phyloP scores from a whole-genome alignment of 23 red algal species.

The Agarophyton chilense region DNA sequence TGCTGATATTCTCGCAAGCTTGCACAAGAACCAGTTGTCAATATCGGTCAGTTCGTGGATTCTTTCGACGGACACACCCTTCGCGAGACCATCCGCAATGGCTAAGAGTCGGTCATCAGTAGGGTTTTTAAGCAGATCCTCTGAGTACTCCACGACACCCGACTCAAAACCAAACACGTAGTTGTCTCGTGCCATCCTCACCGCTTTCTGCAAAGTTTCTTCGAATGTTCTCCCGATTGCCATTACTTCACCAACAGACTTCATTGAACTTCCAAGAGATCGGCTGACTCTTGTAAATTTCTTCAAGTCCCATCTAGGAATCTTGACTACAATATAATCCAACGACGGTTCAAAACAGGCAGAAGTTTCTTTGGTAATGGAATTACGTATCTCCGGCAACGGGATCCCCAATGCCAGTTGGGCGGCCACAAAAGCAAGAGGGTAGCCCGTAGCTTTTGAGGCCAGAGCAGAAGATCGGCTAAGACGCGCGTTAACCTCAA shows the following conservation, averaged over 20 bases:
- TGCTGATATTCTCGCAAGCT: conserved; percentile 72
- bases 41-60: conserved; percentile 84
- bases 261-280: conserved; percentile 94
- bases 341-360: conserved; percentile 98
- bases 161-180: conserved; percentile 95
- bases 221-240: conserved; percentile 95
- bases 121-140: conserved; percentile 75
- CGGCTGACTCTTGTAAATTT: conserved; percentile 91
- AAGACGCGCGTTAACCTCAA: conserved; percentile 98
- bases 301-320: conserved; percentile 96
- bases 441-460: conserved; percentile 98
- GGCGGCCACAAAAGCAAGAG: conserved; percentile 96
- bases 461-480: conserved; percentile 96
- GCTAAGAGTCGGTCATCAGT: conserved; percentile 92
- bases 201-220: conserved; percentile 95
- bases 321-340: conserved; percentile 98
- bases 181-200: conserved; percentile 94
- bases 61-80: conserved; percentile 82
- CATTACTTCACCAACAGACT: conserved; percentile 99
- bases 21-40: conserved; percentile 94
- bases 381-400: conserved; percentile 85
- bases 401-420: conserved; percentile 88
- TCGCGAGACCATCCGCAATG: conserved; percentile 89
- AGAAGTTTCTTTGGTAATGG: conserved; percentile 90
- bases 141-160: conserved; percentile 68